Evolutionary conservation across 1,284 basidiomycete species (phyloP), one percentile per base, ranked within the genome.

Genomic region (Malassezia psittaci): DNA sequence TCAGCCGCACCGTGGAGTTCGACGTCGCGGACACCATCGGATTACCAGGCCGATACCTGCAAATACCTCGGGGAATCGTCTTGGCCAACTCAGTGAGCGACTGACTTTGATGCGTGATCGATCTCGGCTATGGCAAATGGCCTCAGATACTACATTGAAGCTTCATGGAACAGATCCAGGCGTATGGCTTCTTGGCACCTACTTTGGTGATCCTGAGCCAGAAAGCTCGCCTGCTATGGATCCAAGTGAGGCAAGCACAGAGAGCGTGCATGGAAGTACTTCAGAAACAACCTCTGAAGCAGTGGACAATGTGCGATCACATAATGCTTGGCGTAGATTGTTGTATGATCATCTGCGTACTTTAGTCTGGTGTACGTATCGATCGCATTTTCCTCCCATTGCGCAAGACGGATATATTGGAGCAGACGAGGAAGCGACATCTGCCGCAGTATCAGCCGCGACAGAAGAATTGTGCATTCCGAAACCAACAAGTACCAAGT

Each of bases 291-390:
- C n/a, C 21, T 21, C 41, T 12, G 46, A 18, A 19, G 47, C 5
- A 8, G 21, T 13, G 10, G 34, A 39, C 48, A 11, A 18, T 18
- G 13, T 33, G 33, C 29, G 38, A 5, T 52, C 48, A 41, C 48
- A 37, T 34, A 40, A 38, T 13, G 34, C 39, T 15, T 55, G 44
- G 52, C 52, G 43, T 12, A 8, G 15, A n/a, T 32, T 35, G 16
- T 32, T 65, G 33, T 54, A 68, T 34, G 29, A 47, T 7, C 66
- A 66, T 35, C 65, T 70, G 40, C 56, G 57, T 40, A 68, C 63
- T 0, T 57, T 69, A 15, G 61, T 73, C 43, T 73, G 71, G 71
- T 73, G 71, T 54, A 70, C 69, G 5, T 73, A 73, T 48, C 66
- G 71, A 40, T 67, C 61, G 42, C 57, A 72, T 16, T 73, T 73